A percentile compares a stretch with the other conserved stretches of the same genome.
phyloP scores from a whole-genome alignment of 768 basidiomycete genomes.

The Suillus clintonianus region DNA sequence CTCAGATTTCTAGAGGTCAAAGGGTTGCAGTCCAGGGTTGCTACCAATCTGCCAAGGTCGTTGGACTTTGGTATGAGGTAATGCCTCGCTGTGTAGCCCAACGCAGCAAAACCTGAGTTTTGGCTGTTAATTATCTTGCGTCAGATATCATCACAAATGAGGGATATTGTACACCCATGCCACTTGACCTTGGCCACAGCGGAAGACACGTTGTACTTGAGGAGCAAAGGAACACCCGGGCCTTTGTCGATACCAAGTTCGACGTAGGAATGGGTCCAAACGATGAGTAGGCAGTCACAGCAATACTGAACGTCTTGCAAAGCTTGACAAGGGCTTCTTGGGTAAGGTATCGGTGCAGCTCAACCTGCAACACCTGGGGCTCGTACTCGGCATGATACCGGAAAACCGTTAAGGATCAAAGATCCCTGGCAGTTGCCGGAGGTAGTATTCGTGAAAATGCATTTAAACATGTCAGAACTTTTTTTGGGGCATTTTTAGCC shows the following conservation, averaged over 20 bases:
- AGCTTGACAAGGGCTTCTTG: conserved; percentile 49
- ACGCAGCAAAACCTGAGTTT: conserved; percentile 72
- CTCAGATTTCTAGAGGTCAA: conserved; percentile 61
- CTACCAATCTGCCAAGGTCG: conserved; percentile 35
- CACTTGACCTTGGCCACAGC: conserved; percentile 49
- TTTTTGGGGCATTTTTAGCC: no score
- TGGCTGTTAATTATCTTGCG: conserved; percentile 14
- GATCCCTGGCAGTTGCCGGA: conserved; percentile 73
- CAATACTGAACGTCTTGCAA: conserved; percentile 45
- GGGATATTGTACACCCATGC: conserved; percentile 29
- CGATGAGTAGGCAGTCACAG: conserved; percentile 59
- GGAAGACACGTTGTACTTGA: conserved; percentile 48
- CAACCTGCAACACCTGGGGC: conserved; percentile 61
- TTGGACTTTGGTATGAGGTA: conserved; percentile 76
- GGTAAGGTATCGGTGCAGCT: conserved; percentile 57
- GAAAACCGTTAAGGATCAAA: conserved; percentile 71
- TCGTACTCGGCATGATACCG: conserved; percentile 73
- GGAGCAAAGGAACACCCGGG: conserved; percentile 49
- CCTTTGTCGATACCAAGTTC: conserved; percentile 70
- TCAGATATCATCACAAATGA: neutral
- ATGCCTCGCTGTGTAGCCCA: conserved; percentile 80
- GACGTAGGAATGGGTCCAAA: conserved; percentile 58
- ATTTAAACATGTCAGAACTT: neutral
- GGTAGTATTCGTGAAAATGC: conserved; percentile 2
- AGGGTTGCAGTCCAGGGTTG: conserved; percentile 48